Evolutionary conservation across 306 rosid genomes (phyloP).

Genomic region (Astragalus membranaceus): DNA sequence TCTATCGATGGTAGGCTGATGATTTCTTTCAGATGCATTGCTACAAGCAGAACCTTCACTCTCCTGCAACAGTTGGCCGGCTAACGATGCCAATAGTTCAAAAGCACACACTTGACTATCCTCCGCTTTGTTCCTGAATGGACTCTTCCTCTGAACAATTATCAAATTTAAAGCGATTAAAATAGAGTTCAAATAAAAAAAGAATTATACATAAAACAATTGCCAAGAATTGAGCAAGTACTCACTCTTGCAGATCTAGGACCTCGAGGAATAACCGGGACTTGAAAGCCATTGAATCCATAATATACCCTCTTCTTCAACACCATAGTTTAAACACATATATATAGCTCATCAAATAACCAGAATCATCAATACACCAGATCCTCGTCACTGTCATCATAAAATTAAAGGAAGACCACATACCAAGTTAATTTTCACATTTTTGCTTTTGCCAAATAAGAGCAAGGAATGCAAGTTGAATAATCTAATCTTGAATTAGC

Average conservation of each 20-base stretch:
- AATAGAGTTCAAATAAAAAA: constrained; percentile 7
- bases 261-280: constrained; percentile 64
- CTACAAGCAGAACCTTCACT: constrained; percentile 76
- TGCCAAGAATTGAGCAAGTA: background rate
- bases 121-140: constrained; percentile 29
- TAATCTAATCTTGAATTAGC: background rate
- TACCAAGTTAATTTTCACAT: constrained; percentile 21
- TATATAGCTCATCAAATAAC: constrained; percentile 49
- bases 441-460: background rate
- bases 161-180: constrained; percentile 21
- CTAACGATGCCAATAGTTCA: constrained; percentile 86
- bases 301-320: constrained; percentile 61
- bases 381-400: constrained; percentile 49
- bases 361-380: constrained; percentile 34
- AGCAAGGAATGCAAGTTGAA: constrained; percentile 7
- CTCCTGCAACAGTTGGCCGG: constrained; percentile 84
- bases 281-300: constrained; percentile 63
- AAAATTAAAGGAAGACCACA: constrained; percentile 15
- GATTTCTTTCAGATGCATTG: constrained; percentile 64
- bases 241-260: constrained; percentile 92
- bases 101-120: constrained; percentile 70
- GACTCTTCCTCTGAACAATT: constrained; percentile 55
- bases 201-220: constrained; percentile 7
- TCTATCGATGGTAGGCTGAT: constrained; percentile 35
- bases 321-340: constrained; percentile 69